Conservation (phyloP, 345 rosid species). For the Turnera subulata region DNA sequence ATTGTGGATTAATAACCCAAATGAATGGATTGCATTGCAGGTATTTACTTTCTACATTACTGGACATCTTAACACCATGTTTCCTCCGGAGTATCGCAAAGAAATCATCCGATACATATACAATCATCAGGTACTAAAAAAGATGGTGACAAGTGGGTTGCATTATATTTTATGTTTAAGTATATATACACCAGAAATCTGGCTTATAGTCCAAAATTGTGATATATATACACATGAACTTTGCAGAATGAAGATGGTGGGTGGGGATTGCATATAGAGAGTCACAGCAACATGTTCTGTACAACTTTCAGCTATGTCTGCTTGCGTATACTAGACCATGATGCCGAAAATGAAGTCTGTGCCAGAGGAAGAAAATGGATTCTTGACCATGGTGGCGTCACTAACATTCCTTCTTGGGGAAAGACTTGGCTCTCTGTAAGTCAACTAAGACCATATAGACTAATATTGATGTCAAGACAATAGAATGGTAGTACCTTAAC, state of each 20-base stretch:
- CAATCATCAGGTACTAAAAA: neutral
- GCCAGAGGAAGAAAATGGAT: conserved; percentile 16
- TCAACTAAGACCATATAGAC: too few species aligned
- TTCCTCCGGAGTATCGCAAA: conserved; percentile 12
- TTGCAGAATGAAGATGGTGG: conserved; percentile 26
- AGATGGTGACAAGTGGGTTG: neutral
- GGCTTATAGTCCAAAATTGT: too few species aligned
- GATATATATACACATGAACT: neutral
- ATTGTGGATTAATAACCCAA: too few species aligned
- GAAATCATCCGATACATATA: conserved; percentile 19
- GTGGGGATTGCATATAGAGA: conserved; percentile 20
- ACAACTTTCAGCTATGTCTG: conserved; percentile 14
- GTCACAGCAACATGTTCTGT: conserved; percentile 20
- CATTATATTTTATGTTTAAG: neutral
- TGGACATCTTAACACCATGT: conserved; percentile 9
- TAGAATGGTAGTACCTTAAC: neutral
- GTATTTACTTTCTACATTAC: neutral
- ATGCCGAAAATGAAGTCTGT: conserved; percentile 8
- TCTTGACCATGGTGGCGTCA: conserved; percentile 11
- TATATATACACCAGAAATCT: neutral
- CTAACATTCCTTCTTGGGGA: conserved; percentile 10
- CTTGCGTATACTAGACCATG: conserved; percentile 14
- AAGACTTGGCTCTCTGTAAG: conserved; percentile 23
- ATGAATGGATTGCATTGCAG: neutral
- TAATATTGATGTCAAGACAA: too few species aligned